Conservation (phyloP, 495 filamentous ascomycete species). For the Daldinia concentrica region DNA sequence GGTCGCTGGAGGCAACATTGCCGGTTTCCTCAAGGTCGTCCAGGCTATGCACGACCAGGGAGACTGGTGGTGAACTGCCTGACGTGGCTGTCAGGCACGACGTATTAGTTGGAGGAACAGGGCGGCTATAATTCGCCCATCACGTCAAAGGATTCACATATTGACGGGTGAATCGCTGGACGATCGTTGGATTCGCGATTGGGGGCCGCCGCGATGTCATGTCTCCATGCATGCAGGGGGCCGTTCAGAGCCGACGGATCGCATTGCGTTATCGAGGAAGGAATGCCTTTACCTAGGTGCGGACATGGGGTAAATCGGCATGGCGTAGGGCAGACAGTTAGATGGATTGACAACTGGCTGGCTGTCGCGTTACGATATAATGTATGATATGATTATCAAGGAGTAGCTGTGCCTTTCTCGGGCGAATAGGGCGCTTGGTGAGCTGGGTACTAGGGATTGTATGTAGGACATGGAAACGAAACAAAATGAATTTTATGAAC, state of each 20-base stretch:
- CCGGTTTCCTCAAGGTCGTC: conserved; percentile 95
- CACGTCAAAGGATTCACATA: not conserved
- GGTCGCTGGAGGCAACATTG: conserved; percentile 95
- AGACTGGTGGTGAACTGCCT: conserved; percentile 80
- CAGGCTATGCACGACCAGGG: conserved; percentile 95
- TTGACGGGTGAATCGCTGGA: not conserved
- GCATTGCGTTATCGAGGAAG: not conserved
- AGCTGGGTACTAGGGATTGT: not conserved
- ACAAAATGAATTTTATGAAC: not conserved
- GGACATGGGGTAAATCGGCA: not conserved
- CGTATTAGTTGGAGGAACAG: not conserved
- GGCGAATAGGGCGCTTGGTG: conserved; percentile 3
- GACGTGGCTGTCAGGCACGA: not conserved
- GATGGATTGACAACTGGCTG: not conserved
- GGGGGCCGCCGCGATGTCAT: not conserved
- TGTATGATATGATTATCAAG: not conserved
- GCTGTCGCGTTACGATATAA: not conserved
- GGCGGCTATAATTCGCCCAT: not conserved
- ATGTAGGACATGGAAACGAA: not conserved
- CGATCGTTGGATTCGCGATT: not conserved
- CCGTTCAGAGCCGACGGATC: not conserved
- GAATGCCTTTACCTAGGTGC: not conserved
- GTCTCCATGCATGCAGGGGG: not conserved
- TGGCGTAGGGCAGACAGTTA: not conserved
- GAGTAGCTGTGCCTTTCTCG: not conserved